Evolutionary conservation across 2,329 filamentous ascomycete species (phyloP), one percentile per base, ranked within the genome.

Genomic region (Juglanconis oblonga): DNA sequence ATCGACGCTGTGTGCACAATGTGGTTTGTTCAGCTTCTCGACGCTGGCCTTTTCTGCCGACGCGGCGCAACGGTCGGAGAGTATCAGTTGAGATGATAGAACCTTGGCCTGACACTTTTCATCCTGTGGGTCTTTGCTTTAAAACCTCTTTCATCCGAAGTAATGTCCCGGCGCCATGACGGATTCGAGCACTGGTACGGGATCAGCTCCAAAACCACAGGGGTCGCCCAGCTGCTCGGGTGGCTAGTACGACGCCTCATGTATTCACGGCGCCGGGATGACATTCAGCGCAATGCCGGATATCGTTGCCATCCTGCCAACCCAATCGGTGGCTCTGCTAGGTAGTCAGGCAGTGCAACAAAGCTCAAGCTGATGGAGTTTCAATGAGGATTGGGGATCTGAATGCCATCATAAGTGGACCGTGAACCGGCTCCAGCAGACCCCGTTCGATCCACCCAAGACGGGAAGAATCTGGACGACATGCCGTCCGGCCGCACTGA

Each of bases 361-460:
- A 45, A 48, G 33, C 33, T 57, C 51, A 55, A 40, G 47, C 57
- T 52, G 53, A 38, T 51, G 44, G 47, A 53, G 57, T 58, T 44
- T 51, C 61, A 62, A 51, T 42, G 35, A 52, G 57, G 29, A 62
- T 57, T 52, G 53, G 57, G 55, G 36, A 17, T 44, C 54, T 47
- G 58, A 58, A 57, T 51, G 50, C 60, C 58, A 63, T 58, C 52
- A 31, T 47, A 58, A 44, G 61, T 63, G 61, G 61, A 52, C 36
- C 58, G 40, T 63, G 61, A 58, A 52, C 36, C 58, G 40, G 38
- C 54, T 57, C 32, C 45, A 54, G 52, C 40, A 48, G 42, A 50
- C 48, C 57, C 61, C 42, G 50, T 48, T n/a, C 53, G 50, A 52
- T 57, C 61, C 51, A 57, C 61, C 53, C 49, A 54, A 50, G 53